Base-by-base conservation (phyloP, 176 grass and related monocot species). In the Aegilops bicornis region DNA sequence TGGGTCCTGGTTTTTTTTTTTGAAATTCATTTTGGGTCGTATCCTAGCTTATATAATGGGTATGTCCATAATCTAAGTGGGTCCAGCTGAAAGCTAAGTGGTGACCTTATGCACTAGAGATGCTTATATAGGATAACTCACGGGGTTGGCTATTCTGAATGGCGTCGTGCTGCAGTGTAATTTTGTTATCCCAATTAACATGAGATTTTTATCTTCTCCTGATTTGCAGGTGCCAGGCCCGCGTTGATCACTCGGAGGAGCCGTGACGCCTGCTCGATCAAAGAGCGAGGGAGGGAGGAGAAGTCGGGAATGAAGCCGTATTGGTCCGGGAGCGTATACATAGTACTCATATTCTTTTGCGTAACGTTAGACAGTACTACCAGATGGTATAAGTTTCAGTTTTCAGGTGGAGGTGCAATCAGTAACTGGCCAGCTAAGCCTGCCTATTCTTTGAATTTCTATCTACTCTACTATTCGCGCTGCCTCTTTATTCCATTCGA, bases 261-360 rank as follows among this genome's bases (percentile, higher is more conserved):
- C 72, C 40, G 52, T 76, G 70, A 64, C 17, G 37, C 80, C 68
- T 76, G 66, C 75, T 83, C 79, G 42, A 5, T 25, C 70, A 69
- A 20, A 14, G 20, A 22, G 54, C 15, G 15, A 54, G 50, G 87
- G 64, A 48, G 33, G 61, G 42, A 62, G 76, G 82, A 70, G 85
- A 43, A 82, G 82, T n/a, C 4, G 82, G 90, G 90, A 86, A 91
- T 91, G 90, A 91, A 91, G 90, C 90, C 50, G 23, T 86, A 84
- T 85, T 82, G 90, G 90, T 91, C 90, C 90, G 86, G 82, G 77
- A 91, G 89, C 69, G 70, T 85, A 91, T 88, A 88, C 82, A 91
- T 85, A 65, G 63, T 69, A 85, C 73, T 63, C 8, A 82, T 77
- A 81, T 83, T 70, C 7, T 78, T 59, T 89, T 74, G 24, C 76